phyloP scores from a whole-genome alignment of 1,284 basidiomycete species.

The Ceratobasidium sp. region DNA sequence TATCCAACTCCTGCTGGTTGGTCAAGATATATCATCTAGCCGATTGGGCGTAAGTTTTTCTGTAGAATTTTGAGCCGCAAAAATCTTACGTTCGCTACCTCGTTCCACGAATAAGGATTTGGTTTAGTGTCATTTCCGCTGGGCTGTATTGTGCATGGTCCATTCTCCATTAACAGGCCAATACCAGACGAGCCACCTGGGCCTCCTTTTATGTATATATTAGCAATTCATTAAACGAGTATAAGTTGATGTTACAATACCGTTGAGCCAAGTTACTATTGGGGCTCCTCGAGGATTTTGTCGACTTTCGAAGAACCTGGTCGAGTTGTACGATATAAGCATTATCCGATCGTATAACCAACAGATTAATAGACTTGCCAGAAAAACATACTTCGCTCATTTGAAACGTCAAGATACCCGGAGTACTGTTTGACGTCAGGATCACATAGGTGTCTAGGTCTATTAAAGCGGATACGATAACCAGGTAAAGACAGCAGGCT shows the following conservation, averaged over 20 bases:
- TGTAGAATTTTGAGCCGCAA: background rate
- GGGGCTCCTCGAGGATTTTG: constrained; percentile 5
- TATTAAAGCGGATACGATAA: constrained; percentile 14
- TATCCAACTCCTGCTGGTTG: constrained; percentile 80
- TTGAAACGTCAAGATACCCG: constrained; percentile 22
- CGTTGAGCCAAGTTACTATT: constrained; percentile 13
- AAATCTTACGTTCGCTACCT: constrained; percentile 25
- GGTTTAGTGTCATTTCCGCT: constrained; percentile 65
- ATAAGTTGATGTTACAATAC: background rate
- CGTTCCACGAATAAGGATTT: constrained; percentile 62
- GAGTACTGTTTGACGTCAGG: constrained; percentile 32
- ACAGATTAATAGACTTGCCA: constrained; percentile 10
- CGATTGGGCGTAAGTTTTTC: background rate
- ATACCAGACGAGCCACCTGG: constrained; percentile 24
- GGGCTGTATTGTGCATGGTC: constrained; percentile 71
- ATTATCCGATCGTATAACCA: background rate
- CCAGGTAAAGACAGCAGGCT: constrained; percentile 15
- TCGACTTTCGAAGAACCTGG: constrained; percentile 35
- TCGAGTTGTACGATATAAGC: background rate
- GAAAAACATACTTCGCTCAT: constrained; percentile 27
- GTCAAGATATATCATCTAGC: constrained; percentile 76
- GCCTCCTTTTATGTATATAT: background rate
- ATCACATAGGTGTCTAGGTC: background rate
- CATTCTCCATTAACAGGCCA: constrained; percentile 61
- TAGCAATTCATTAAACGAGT: background rate